phyloP scores from a whole-genome alignment of 1,284 basidiomycete genomes.

The Tremellales sp. region DNA sequence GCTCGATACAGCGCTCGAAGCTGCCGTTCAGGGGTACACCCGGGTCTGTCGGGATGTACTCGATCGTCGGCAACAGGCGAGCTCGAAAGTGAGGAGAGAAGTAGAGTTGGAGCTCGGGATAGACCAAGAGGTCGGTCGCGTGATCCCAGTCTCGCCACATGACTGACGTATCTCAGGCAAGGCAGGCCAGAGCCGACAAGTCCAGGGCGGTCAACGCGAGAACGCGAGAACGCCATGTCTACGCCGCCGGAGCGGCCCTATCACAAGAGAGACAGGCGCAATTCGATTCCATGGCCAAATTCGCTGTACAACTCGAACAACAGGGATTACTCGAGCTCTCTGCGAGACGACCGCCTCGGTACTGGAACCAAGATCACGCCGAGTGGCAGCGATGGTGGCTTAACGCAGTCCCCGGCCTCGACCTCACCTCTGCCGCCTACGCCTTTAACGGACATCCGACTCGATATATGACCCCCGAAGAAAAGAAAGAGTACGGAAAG shows the following conservation, averaged over 20 bases:
- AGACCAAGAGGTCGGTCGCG: no score
- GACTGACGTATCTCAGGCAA: no score
- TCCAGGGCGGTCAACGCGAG: no score
- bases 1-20: no score
- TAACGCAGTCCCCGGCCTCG: neutral
- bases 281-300: neutral
- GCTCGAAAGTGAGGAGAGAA: no score
- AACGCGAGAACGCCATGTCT: neutral
- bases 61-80: no score
- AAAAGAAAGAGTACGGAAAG: neutral
- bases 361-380: neutral
- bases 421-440: neutral
- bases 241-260: neutral
- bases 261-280: neutral
- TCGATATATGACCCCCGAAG: neutral
- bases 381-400: neutral
- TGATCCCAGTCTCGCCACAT: no score
- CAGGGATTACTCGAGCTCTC: neutral
- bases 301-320: neutral
- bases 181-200: no score
- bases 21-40: no score
- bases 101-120: no score
- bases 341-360: neutral
- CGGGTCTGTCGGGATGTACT: no score
- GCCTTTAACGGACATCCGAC: neutral